Conservation (phyloP, 768 basidiomycete species). For the Amanita exitialis region DNA sequence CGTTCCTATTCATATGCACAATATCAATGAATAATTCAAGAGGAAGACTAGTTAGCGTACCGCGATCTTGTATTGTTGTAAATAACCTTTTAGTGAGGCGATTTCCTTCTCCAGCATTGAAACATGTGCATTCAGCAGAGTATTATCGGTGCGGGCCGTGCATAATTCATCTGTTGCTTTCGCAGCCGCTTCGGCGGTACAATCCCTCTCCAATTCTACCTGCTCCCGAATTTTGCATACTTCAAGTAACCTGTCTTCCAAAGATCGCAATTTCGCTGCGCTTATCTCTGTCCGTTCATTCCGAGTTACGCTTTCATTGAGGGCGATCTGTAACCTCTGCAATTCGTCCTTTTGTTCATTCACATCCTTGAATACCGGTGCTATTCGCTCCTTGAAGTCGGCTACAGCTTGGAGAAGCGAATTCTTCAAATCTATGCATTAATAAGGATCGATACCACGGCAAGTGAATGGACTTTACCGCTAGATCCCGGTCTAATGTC, state of each 20-base stretch:
- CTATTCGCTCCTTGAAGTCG: slow-evolving; percentile 30
- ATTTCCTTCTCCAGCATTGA: slow-evolving; percentile 19
- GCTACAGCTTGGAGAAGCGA: slow-evolving; percentile 24
- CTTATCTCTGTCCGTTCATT: slow-evolving; percentile 10
- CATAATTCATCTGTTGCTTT: slow-evolving; percentile 16
- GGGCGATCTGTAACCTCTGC: slow-evolving; percentile 12
- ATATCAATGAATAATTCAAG: background rate
- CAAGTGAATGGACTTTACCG: slow-evolving; percentile 13
- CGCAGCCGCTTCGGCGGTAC: slow-evolving; percentile 19
- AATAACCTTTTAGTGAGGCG: slow-evolving; percentile 18
- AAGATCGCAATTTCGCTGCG: slow-evolving; percentile 11
- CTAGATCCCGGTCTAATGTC: slow-evolving; percentile 14
- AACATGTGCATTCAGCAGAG: slow-evolving; percentile 12
- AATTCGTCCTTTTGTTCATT: slow-evolving; percentile 21
- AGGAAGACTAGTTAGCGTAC: slow-evolving; percentile 12
- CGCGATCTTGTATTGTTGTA: slow-evolving; percentile 18
- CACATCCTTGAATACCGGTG: slow-evolving; percentile 24
- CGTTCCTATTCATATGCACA: slow-evolving; percentile 2
- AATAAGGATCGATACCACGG: background rate
- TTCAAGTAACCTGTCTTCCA: slow-evolving; percentile 14
- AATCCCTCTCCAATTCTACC: slow-evolving; percentile 16
- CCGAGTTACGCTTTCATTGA: slow-evolving; percentile 8
- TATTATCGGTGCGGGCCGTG: slow-evolving; percentile 10
- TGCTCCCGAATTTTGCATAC: slow-evolving; percentile 11
- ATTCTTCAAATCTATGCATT: slow-evolving; percentile 13